Conservation (phyloP, 176 grass and related monocot genomes). For the Chloris gayana region DNA sequence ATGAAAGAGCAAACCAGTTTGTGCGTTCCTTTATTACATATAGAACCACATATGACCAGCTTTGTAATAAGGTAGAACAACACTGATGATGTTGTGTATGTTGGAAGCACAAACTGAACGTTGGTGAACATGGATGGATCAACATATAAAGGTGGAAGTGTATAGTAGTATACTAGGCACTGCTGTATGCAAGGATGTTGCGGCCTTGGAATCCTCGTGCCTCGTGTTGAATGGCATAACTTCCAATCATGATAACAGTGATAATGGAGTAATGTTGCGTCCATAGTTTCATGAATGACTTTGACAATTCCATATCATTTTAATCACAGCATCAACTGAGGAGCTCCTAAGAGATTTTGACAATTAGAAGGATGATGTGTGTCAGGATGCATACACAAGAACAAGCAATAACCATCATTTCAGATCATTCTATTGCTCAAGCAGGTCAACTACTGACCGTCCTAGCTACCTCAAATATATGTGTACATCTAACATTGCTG, state of each 20-base stretch:
- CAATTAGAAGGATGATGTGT: not conserved
- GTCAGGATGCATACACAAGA: not conserved
- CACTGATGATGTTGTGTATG: conserved; percentile 41
- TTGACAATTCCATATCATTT: not conserved
- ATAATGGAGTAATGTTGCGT: not conserved
- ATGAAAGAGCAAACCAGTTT: conserved; percentile 43
- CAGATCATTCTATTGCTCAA: not conserved
- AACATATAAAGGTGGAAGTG: not conserved
- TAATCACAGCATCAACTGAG: not conserved
- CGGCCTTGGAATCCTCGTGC: too few species aligned
- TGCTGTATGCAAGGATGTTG: too few species aligned
- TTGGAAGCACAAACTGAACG: not conserved
- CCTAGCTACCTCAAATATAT: conserved; percentile 22
- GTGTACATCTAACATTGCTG: not conserved
- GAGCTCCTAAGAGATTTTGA: not conserved
- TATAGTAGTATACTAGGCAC: not conserved
- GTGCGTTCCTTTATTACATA: conserved; percentile 26
- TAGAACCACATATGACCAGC: conserved; percentile 52
- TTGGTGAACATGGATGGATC: not conserved
- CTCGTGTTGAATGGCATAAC: too few species aligned
- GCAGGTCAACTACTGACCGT: not conserved
- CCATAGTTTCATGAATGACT: not conserved
- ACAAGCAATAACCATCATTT: not conserved
- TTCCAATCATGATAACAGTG: not conserved
- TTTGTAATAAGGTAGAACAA: conserved; percentile 62